phyloP scores from a whole-genome alignment of 2,329 filamentous ascomycete species.

The Leptodontidium sp. region DNA sequence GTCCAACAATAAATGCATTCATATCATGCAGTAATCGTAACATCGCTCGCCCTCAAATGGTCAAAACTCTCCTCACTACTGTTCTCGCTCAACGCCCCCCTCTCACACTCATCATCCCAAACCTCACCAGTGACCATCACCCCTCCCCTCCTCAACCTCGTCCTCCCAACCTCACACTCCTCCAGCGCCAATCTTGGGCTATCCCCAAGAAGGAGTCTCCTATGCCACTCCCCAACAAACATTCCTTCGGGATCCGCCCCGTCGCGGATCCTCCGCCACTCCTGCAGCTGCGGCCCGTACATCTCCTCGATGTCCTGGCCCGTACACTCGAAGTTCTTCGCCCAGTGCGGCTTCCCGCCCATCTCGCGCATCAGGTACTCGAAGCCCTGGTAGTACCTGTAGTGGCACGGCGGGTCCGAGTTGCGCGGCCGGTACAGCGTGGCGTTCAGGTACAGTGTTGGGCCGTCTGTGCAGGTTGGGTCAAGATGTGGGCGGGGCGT shows the following conservation, averaged over 20 bases:
- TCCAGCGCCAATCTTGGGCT: slow-evolving; percentile 41
- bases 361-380: slow-evolving; percentile 90
- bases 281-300: slow-evolving; percentile 72
- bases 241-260: slow-evolving; percentile 81
- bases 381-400: slow-evolving; percentile 86
- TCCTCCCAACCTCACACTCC: slow-evolving; percentile 42
- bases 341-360: slow-evolving; percentile 87
- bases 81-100: slow-evolving; percentile 29
- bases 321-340: slow-evolving; percentile 82
- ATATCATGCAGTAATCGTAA: slow-evolving; percentile 27
- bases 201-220: slow-evolving; percentile 66
- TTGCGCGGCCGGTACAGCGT: slow-evolving; percentile 87
- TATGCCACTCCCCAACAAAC: slow-evolving; percentile 92
- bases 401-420: slow-evolving; percentile 77
- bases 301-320: slow-evolving; percentile 68
- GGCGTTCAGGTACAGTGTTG: slow-evolving; percentile 88
- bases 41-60: slow-evolving; percentile 40
- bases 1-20: neutral
- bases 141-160: slow-evolving; percentile 40
- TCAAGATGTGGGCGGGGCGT: slow-evolving; percentile 71
- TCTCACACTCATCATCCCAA: slow-evolving; percentile 19
- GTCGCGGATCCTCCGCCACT: slow-evolving; percentile 74
- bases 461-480: slow-evolving; percentile 70
- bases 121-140: slow-evolving; percentile 37
- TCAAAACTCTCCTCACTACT: slow-evolving; percentile 44